Base-by-base conservation (phyloP, 1,284 basidiomycete species). In the Amylostereum chailletii region DNA sequence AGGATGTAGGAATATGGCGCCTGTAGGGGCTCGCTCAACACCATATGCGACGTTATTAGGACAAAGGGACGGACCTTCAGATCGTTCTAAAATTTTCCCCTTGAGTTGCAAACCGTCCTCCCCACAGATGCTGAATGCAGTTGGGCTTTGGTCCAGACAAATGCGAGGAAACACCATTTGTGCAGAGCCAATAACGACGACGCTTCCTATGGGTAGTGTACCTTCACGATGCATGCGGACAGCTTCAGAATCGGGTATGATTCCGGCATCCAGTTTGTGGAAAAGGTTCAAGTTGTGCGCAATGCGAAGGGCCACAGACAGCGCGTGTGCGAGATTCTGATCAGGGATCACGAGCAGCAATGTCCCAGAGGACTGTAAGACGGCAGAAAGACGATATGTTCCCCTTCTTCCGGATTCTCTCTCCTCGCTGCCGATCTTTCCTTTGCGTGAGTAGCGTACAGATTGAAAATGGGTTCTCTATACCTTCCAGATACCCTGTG, bases 1-100 rank as follows among this genome's bases (percentile, higher is more conserved):
- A 9, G 85, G 84, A 53, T 85, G 81, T 3, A 85, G 70, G 55
- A 88, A 82, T 43, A 90, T 57, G 29, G 84, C 64, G n/a, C 81
- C 83, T 77, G 48, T 42, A 19, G 56, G 50, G 19, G 41, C 26
- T 5, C 45, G 34, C 29, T 48, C 45, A 32, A 61, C 44, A 11
- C 29, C 9, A 10, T 2, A 42, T 34, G 4, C 29, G 33, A 26
- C 19, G 30, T 38, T 33, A 42, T 3, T 19, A 30, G 26, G n/a
- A 33, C 27, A 40, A 27, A n/a, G 5, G 8, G 32, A 53, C 57
- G 50, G 48, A 63, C 68, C 68, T 39, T 64, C 58, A 6, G 60
- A 60, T 8, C 34, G 9, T 29, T 64, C 59, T 27, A 69, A 51
- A 5, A 31, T 31, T 53, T 55, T 29, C 53, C 65, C 11, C 53